phyloP scores from a whole-genome alignment of 2,329 filamentous ascomycete species.

The Ilyonectria sp. region DNA sequence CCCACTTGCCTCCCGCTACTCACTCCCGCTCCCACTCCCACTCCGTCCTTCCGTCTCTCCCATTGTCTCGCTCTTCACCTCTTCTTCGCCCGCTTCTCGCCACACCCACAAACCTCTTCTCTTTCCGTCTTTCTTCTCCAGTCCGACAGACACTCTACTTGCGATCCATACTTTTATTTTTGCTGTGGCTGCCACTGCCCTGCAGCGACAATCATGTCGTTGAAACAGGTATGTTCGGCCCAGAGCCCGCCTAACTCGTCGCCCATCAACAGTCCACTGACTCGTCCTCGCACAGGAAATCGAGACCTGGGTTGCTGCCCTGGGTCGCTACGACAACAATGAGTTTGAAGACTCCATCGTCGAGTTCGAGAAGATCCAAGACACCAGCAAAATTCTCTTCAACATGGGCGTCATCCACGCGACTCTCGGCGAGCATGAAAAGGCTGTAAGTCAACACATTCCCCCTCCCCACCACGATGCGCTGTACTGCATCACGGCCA shows the following conservation, averaged over 20 bases:
- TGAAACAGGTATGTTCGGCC: conserved; percentile 69
- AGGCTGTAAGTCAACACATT: conserved; percentile 78
- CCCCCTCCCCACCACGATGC: background rate
- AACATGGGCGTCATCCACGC: conserved; percentile 99
- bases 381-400: conserved; percentile 98
- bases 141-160: conserved; percentile 18
- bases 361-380: conserved; percentile 88
- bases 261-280: conserved; percentile 37
- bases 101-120: conserved; percentile 33
- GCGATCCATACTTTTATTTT: conserved; percentile 11
- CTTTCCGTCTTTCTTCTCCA: conserved; percentile 27
- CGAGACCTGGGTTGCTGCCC: conserved; percentile 95
- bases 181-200: conserved; percentile 41
- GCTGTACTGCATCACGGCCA: background rate
- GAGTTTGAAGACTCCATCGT: conserved; percentile 92
- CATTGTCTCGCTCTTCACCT: conserved; percentile 40
- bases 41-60: conserved; percentile 18
- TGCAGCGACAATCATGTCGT: conserved; percentile 64
- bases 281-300: conserved; percentile 80
- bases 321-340: conserved; percentile 95
- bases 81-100: conserved; percentile 34
- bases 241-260: background rate
- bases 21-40: conserved; percentile 22
- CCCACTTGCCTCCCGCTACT: conserved; percentile 20
- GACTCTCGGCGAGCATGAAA: conserved; percentile 94